phyloP scores from a whole-genome alignment of 345 rosid genomes.

The Reutealis trisperma region DNA sequence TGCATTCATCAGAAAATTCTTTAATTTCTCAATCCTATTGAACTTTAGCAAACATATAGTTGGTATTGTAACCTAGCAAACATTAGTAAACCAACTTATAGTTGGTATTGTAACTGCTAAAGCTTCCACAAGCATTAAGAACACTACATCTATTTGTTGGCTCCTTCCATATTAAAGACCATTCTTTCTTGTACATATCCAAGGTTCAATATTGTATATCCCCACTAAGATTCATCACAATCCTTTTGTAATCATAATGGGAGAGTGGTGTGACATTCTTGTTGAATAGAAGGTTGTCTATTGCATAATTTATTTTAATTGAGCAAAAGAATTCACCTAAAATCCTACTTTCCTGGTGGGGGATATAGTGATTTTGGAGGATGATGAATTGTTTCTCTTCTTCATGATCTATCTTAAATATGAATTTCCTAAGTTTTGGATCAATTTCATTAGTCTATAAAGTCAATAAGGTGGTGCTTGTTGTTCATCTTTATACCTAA shows the following conservation, averaged over 20 bases:
- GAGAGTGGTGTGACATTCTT: neutral
- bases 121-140: slow-evolving; percentile 34
- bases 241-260: slow-evolving; percentile 9
- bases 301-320: slow-evolving; percentile 32
- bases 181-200: neutral
- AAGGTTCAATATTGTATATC: slow-evolving; percentile 23
- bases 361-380: slow-evolving; percentile 21
- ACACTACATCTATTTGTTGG: slow-evolving; percentile 40
- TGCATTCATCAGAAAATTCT: slow-evolving; percentile 34
- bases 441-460: slow-evolving; percentile 53
- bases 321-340: slow-evolving; percentile 29
- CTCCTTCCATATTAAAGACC: slow-evolving; percentile 33
- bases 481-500: slow-evolving; percentile 54
- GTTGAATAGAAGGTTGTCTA: slow-evolving; percentile 26
- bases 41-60: no score
- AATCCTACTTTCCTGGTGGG: slow-evolving; percentile 47
- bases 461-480: slow-evolving; percentile 28
- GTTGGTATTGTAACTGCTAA: slow-evolving; percentile 35
- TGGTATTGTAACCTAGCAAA: slow-evolving; percentile 47
- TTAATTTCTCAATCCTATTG: slow-evolving; percentile 19
- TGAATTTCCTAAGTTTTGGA: slow-evolving; percentile 56
- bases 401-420: slow-evolving; percentile 40
- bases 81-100: slow-evolving; percentile 17
- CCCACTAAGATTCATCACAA: slow-evolving; percentile 39
- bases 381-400: slow-evolving; percentile 25